phyloP scores from a whole-genome alignment of 1,284 basidiomycete species.

The Psilocybe mexicana region DNA sequence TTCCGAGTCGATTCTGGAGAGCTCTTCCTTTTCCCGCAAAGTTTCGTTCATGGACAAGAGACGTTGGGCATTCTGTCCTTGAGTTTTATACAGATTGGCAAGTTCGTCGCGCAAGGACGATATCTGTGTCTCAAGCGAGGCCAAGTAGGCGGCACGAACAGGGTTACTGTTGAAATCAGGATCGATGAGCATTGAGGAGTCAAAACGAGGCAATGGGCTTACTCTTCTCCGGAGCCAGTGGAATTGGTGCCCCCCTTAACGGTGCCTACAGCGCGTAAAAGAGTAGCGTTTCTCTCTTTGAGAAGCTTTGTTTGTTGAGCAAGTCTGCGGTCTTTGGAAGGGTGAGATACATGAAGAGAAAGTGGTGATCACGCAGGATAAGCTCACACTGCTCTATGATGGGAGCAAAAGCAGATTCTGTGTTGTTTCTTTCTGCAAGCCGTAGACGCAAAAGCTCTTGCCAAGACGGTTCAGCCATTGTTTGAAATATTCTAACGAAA shows the following conservation, averaged over 20 bases:
- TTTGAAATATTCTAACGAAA: not conserved
- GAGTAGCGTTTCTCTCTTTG: slow-evolving; percentile 85
- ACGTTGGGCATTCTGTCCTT: slow-evolving; percentile 93
- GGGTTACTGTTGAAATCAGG: slow-evolving; percentile 58
- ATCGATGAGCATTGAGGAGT: slow-evolving; percentile 16
- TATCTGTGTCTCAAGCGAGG: slow-evolving; percentile 92
- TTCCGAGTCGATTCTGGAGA: slow-evolving; percentile 76
- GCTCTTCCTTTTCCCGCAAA: slow-evolving; percentile 87
- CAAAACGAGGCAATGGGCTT: slow-evolving; percentile 29
- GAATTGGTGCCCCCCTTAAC: slow-evolving; percentile 66
- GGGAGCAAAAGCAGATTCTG: slow-evolving; percentile 74
- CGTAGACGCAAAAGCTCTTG: slow-evolving; percentile 76
- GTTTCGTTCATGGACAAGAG: slow-evolving; percentile 93
- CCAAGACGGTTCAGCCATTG: slow-evolving; percentile 77
- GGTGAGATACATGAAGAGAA: slow-evolving; percentile 20
- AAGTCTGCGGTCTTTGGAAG: slow-evolving; percentile 74
- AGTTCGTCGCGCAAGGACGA: slow-evolving; percentile 88
- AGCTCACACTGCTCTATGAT: slow-evolving; percentile 87
- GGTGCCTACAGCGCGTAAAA: slow-evolving; percentile 76
- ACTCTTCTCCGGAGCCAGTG: slow-evolving; percentile 75
- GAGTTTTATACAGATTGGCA: slow-evolving; percentile 92
- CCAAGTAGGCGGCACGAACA: slow-evolving; percentile 83
- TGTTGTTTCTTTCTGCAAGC: slow-evolving; percentile 75
- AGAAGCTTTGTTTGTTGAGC: slow-evolving; percentile 87
- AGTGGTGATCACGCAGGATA: slow-evolving; percentile 16